phyloP scores from a whole-genome alignment of 2,329 filamentous ascomycete species.

The Fonsecaea erecta region DNA sequence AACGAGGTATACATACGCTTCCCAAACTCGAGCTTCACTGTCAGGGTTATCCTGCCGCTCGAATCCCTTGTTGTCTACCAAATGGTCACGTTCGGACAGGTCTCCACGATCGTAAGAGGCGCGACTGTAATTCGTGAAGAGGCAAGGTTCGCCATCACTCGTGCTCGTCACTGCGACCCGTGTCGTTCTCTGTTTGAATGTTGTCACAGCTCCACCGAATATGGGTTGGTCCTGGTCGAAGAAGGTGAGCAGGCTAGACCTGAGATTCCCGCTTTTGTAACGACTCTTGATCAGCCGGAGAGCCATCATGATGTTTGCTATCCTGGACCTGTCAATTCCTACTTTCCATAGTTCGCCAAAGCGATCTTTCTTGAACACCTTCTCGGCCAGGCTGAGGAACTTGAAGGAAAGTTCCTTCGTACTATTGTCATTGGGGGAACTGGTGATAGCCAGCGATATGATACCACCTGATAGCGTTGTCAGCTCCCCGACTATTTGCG shows the following conservation, averaged over 20 bases:
- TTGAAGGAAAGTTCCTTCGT: background rate
- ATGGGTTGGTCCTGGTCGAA: slow-evolving; percentile 6
- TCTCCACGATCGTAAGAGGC: slow-evolving; percentile 6
- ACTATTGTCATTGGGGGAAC: background rate
- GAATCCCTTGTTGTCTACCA: slow-evolving; percentile 6
- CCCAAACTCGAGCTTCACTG: slow-evolving; percentile 7
- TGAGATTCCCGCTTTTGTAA: slow-evolving; percentile 1
- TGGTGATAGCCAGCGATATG: slow-evolving; percentile 1
- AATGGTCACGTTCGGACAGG: background rate
- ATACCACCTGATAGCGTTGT: slow-evolving; percentile 3
- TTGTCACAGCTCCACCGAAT: background rate
- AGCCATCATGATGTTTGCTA: slow-evolving; percentile 4
- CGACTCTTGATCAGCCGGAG: slow-evolving; percentile 6
- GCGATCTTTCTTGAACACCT: slow-evolving; percentile 9
- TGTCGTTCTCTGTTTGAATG: slow-evolving; percentile 1
- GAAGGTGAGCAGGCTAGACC: slow-evolving; percentile 3
- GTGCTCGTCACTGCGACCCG: slow-evolving; percentile 8
- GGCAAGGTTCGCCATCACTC: slow-evolving; percentile 3
- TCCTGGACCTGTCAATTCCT: background rate
- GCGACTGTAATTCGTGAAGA: slow-evolving; percentile 11
- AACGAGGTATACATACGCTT: background rate
- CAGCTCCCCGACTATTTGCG: background rate
- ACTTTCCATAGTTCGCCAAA: slow-evolving; percentile 4
- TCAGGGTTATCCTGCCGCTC: slow-evolving; percentile 11
- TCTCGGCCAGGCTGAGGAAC: slow-evolving; percentile 3